Percentiles rank a stretch among this genome's conserved stretches.
phyloP scores from a whole-genome alignment of 2,329 filamentous ascomycete species.

The Fusarium verticillioides region DNA sequence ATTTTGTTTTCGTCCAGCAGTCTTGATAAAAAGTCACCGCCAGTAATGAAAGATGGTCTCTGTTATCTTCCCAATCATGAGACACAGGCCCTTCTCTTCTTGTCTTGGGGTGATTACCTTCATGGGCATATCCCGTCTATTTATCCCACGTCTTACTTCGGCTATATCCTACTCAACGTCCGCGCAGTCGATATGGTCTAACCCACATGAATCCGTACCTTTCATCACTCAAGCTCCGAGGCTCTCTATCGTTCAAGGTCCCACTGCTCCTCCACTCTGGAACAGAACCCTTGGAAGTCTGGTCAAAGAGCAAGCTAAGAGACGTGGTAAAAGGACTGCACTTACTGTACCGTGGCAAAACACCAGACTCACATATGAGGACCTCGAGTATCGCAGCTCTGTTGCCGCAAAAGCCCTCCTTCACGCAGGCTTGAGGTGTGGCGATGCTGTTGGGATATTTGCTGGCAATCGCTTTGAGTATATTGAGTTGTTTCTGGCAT shows the following conservation, averaged over 20 bases:
- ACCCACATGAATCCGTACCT: accelerated
- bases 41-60: accelerated
- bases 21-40: accelerated
- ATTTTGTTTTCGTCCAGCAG: accelerated
- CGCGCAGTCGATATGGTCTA: neutral
- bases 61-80: neutral
- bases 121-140: accelerated
- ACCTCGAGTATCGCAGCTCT: neutral
- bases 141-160: accelerated
- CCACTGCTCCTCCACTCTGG: neutral
- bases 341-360: neutral
- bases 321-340: neutral
- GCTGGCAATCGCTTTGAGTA: neutral
- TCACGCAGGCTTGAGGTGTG: neutral
- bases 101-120: accelerated
- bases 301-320: neutral
- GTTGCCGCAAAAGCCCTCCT: neutral
- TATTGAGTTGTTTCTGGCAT: neutral
- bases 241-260: neutral
- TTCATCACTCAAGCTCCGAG: no score
- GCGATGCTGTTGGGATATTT: neutral
- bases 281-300: neutral
- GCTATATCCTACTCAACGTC: neutral
- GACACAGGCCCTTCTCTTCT: neutral
- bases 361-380: neutral